Conservation (phyloP, 768 basidiomycete species). For the Neoboletus brunneissimus region DNA sequence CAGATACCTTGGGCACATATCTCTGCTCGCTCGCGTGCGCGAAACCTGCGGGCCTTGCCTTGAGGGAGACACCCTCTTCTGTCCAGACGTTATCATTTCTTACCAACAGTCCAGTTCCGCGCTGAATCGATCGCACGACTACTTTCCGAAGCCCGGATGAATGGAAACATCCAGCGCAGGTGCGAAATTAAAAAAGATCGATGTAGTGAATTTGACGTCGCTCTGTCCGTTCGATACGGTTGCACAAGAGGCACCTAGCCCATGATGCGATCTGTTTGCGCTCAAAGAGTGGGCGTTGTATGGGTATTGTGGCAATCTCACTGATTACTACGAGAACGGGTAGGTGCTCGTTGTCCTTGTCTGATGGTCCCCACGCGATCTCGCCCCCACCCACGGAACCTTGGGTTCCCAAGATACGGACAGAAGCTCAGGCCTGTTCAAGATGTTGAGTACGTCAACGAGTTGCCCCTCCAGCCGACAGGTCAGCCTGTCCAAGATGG, state of each 20-base stretch:
- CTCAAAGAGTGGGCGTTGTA: conserved; percentile 56
- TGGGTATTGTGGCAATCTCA: conserved; percentile 66
- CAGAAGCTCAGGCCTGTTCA: conserved; percentile 65
- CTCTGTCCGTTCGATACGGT: too few relatives aligned
- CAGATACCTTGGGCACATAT: conserved; percentile 47
- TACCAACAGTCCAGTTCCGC: conserved; percentile 64
- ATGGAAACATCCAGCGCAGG: conserved; percentile 45
- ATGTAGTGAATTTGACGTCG: too few relatives aligned
- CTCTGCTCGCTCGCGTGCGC: conserved; percentile 44
- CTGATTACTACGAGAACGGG: conserved; percentile 76
- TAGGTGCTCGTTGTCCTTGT: too few relatives aligned
- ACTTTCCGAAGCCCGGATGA: conserved; percentile 46
- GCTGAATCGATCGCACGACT: conserved; percentile 63
- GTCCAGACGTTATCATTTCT: background rate
- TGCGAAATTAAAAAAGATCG: too few relatives aligned
- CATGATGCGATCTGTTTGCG: conserved; percentile 68
- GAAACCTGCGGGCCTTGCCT: conserved; percentile 33
- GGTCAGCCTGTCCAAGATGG: conserved; percentile 56
- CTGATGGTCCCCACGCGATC: background rate
- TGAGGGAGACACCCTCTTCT: background rate
- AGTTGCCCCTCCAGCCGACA: conserved; percentile 76
- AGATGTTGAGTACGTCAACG: conserved; percentile 84
- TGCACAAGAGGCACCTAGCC: too few relatives aligned
- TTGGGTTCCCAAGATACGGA: conserved; percentile 50
- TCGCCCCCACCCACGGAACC: background rate